Conservation (phyloP, 768 basidiomycete genomes). For the Myochromella boudieri region DNA sequence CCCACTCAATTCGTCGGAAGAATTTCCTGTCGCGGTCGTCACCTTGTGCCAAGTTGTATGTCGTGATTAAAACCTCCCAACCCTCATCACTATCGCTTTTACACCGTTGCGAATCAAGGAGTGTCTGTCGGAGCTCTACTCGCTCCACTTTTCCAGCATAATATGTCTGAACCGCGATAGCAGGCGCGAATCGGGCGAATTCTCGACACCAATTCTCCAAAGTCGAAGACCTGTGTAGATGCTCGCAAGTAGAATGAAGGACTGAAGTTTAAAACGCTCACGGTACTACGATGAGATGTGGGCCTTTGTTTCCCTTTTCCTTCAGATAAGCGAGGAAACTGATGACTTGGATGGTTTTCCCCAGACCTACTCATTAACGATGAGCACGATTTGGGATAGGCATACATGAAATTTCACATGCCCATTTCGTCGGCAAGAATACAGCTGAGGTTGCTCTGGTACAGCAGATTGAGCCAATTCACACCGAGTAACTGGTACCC, state of each 20-base stretch:
- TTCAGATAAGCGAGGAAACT: conserved; percentile 91
- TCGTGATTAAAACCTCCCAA: conserved; percentile 94
- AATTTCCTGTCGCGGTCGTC: conserved; percentile 91
- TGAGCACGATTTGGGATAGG: conserved; percentile 8
- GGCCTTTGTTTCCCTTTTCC: conserved; percentile 74
- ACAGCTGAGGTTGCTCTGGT: conserved; percentile 79
- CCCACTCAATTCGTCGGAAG: conserved; percentile 88
- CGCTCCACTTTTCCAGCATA: conserved; percentile 93
- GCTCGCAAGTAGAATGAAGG: conserved; percentile 2
- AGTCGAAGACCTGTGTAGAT: conserved; percentile 74
- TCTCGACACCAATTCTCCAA: conserved; percentile 99
- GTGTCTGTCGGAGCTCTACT: conserved; percentile 64
- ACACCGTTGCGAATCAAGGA: conserved; percentile 58
- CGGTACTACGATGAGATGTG: conserved; percentile 95
- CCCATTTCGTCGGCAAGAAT: conserved; percentile 99
- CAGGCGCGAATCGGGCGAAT: conserved; percentile 87
- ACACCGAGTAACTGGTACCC: conserved; percentile 97
- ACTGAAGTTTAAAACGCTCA: conserved; percentile 40
- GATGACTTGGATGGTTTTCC: conserved; percentile 99
- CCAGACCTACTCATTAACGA: conserved; percentile 63
- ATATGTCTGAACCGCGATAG: conserved; percentile 84
- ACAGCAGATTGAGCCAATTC: conserved; percentile 93
- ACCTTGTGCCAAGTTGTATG: conserved; percentile 92
- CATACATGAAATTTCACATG: conserved; percentile 34
- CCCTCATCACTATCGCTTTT: conserved; percentile 52